These are phyloP conservation scores for Batkoa obscura DNA, from an alignment of 371 early-diverging fungal species.

Conservation along the genomic window DNA sequence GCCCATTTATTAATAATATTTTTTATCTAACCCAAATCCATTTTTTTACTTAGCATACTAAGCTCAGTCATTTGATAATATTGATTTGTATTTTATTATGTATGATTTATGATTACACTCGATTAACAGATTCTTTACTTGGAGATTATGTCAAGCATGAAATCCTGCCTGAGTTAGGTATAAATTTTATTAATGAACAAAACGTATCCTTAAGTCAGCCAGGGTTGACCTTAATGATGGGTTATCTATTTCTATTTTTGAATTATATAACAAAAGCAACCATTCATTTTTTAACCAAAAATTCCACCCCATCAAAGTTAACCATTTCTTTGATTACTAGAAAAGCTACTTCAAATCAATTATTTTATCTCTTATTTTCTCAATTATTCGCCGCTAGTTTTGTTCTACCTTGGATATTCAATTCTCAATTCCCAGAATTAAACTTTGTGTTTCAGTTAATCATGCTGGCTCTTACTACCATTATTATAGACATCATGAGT, in stretches of 20 bases:
- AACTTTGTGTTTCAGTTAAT: not conserved
- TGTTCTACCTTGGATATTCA: not conserved
- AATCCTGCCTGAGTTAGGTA: not conserved
- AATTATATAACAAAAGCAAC: not conserved
- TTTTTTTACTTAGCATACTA: not conserved
- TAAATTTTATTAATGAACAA: not conserved
- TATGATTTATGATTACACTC: not conserved
- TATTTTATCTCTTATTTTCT: not conserved
- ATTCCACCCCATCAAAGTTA: not conserved
- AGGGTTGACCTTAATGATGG: not conserved
- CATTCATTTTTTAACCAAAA: not conserved
- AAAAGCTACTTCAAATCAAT: slow-evolving; percentile 1
- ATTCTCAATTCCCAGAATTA: not conserved
- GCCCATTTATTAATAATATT: not conserved
- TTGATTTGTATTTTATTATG: not conserved
- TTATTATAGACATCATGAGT: not conserved
- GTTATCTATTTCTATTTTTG: not conserved
- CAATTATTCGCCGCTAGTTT: not conserved
- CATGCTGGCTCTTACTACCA: not conserved
- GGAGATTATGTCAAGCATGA: slow-evolving; percentile 1
- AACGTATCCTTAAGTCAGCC: not conserved
- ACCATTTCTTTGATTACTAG: not conserved
- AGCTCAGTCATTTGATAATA: not conserved
- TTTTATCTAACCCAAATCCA: not conserved
- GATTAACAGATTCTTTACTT: not conserved